Base-by-base conservation (phyloP, 2,329 filamentous ascomycete species). In the Calonectria pauciramosa region DNA sequence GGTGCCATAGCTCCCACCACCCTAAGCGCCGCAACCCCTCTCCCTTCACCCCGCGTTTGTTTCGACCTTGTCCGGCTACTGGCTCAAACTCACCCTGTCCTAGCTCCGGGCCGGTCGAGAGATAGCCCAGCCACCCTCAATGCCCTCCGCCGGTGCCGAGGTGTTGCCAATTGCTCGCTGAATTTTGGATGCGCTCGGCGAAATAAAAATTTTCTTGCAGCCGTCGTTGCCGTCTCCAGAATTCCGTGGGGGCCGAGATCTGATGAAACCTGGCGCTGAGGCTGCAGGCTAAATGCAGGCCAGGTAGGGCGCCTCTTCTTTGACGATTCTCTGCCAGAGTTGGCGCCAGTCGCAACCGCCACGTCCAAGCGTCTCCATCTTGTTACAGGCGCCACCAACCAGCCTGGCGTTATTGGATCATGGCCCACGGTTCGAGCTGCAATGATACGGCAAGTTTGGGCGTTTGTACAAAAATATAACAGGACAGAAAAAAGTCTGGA, bases 281-380 rank as follows among this genome's bases (percentile, higher is more conserved):
- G 36, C 60, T 44, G 60, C 38, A 60, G 23, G 13, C 34, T 41
- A 38, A 60, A 60, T 60, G 56, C 32, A 34, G 23, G 18, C 38
- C 26, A 28, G n/a, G 20, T 28, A 32, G 60, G 60, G 41, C 41
- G 9, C n/a, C 23, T 34, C 26, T 65, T 34, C 26, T 65, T 14
- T 30, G 10, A 14, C 16, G 26, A 51, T 70, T 9, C 32, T 11
- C 3, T 23, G 11, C 36, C 18, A 26, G n/a, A 26, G n/a, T 26
- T 47, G 63, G 52, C 63, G 70, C 70, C 63, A 60, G 63, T 72
- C 30, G 23, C 59, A 72, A 34, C 70, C 64, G 52, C 64, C 64
- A 47, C 23, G 38, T 52, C 38, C 63, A 66, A 51, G 14, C 7
- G 41, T 68, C 65, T 65, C 70, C 65, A 32, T 44, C 30, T 16